Percentiles rank a stretch among this genome's conserved stretches.
Evolutionary conservation across 2,329 filamentous ascomycete species (phyloP).

Genomic region (Cercospora sp.): DNA sequence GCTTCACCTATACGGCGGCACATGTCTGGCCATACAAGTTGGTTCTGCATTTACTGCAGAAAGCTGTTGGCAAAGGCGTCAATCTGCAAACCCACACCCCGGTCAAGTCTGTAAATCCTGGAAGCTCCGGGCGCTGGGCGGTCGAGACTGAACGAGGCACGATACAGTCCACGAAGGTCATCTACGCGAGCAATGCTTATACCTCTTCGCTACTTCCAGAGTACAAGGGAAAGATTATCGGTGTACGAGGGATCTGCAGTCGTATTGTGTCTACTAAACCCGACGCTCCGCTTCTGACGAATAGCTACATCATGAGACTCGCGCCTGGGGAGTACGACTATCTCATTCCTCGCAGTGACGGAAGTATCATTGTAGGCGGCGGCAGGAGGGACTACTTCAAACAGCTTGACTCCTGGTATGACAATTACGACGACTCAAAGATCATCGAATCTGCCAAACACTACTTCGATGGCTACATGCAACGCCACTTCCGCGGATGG

Average conservation of each 20-base stretch:
- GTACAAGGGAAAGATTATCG: constrained; percentile 38
- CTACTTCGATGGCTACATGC: constrained; percentile 54
- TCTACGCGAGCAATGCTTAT: constrained; percentile 36
- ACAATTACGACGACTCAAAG: constrained; percentile 49
- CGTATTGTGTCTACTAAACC: constrained; percentile 19
- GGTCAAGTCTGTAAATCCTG: constrained; percentile 73
- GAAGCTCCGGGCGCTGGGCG: constrained; percentile 15
- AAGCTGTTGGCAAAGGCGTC: constrained; percentile 49
- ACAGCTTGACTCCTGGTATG: constrained; percentile 45
- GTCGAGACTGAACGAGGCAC: constrained; percentile 28
- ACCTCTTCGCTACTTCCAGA: constrained; percentile 35
- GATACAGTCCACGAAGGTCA: constrained; percentile 37
- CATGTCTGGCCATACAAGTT: constrained; percentile 38
- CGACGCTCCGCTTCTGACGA: constrained; percentile 28
- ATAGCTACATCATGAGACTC: constrained; percentile 33
- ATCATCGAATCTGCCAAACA: constrained; percentile 46
- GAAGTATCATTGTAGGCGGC: constrained; percentile 50
- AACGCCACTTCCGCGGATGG: constrained; percentile 52
- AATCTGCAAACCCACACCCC: constrained; percentile 75
- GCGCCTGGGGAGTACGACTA: constrained; percentile 39
- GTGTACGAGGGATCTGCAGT: constrained; percentile 53
- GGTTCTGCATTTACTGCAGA: constrained; percentile 29
- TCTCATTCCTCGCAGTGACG: constrained; percentile 48
- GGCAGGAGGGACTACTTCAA: constrained; percentile 33
- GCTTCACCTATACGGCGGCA: constrained; percentile 52